These are phyloP conservation scores for Mrakia frigida DNA, from an alignment of 768 basidiomycete species.

Conservation along the genomic window DNA sequence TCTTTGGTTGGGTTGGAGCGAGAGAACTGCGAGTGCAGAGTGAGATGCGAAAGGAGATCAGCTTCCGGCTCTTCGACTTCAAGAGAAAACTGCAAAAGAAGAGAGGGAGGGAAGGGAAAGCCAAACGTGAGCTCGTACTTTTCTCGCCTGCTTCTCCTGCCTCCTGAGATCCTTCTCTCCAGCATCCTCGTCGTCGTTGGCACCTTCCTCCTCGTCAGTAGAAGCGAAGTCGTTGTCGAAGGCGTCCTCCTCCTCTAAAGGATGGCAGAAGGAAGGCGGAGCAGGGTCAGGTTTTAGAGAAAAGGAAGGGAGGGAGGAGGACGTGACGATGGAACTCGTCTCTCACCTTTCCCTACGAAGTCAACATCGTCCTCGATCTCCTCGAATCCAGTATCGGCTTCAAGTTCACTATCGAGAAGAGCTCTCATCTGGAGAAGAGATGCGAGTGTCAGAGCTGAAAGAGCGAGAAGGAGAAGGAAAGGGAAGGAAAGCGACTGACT, in stretches of 20 bases:
- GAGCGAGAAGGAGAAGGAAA: neutral
- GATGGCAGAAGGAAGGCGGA: no score
- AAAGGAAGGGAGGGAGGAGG: neutral
- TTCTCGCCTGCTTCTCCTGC: slow-evolving; percentile 8
- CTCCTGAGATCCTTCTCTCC: neutral
- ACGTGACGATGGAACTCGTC: neutral
- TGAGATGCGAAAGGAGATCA: neutral
- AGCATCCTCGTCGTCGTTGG: neutral
- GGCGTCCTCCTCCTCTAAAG: slow-evolving; percentile 7
- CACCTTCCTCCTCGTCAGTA: slow-evolving; percentile 5
- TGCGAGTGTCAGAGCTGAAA: neutral
- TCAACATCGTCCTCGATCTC: slow-evolving; percentile 17
- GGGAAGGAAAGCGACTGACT: neutral
- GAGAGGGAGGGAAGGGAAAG: neutral
- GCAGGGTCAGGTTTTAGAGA: no score
- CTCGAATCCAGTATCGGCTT: slow-evolving; percentile 1
- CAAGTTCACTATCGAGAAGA: slow-evolving; percentile 8
- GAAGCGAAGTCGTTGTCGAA: slow-evolving; percentile 10
- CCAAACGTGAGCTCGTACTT: neutral
- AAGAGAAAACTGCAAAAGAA: neutral
- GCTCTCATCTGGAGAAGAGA: slow-evolving; percentile 2
- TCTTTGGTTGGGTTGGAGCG: slow-evolving; percentile 6
- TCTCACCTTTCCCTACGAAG: slow-evolving; percentile 9
- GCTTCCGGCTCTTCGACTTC: neutral
- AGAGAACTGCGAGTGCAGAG: neutral